phyloP scores from a whole-genome alignment of 768 basidiomycete genomes.

The Strobilomyces confusus region DNA sequence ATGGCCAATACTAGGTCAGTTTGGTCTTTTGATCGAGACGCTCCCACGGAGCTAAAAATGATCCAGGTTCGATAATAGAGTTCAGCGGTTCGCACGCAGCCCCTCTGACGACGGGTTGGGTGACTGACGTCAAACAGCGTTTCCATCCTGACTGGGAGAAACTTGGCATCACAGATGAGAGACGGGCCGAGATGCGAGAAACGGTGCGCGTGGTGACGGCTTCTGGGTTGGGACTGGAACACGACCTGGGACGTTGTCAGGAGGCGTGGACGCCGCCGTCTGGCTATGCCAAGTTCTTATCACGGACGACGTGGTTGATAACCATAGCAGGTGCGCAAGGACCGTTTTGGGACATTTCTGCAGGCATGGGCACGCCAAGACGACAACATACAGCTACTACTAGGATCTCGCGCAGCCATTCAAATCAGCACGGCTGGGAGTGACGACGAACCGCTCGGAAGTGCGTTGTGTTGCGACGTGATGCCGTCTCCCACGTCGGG shows the following conservation, averaged over 20 bases:
- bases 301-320: constrained; percentile 4
- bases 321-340: constrained; percentile 12
- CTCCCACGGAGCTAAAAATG: background rate
- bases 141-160: constrained; percentile 10
- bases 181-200: background rate
- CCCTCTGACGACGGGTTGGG: background rate
- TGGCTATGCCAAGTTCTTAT: constrained; percentile 11
- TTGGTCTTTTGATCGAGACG: background rate
- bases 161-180: constrained; percentile 14
- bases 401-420: background rate
- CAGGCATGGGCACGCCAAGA: background rate
- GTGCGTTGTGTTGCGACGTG: background rate
- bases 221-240: constrained; percentile 10
- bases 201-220: background rate
- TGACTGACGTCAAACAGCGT: background rate
- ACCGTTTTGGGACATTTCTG: background rate
- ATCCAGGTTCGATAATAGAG: constrained; percentile 12
- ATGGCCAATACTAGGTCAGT: constrained; percentile 12
- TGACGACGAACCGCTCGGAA: background rate
- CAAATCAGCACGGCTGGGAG: constrained; percentile 5
- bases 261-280: constrained; percentile 17
- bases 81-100: background rate
- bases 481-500: background rate
- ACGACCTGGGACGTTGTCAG: constrained; percentile 9
- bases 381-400: background rate